Conservation (phyloP, 208 protist genomes). For the Vickermania spadyakhi region DNA sequence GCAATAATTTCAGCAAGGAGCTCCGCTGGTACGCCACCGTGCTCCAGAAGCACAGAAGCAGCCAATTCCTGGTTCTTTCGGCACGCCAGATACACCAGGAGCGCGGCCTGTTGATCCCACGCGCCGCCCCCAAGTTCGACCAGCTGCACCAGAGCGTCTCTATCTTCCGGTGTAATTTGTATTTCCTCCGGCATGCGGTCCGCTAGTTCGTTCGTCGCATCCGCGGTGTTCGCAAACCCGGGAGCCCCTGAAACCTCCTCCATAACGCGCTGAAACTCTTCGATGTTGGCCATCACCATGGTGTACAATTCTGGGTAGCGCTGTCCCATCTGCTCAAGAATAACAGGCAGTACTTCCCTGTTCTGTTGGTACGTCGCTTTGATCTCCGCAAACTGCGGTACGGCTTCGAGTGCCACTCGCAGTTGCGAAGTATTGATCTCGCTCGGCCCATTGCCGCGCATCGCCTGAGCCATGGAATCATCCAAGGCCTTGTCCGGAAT, state of each 20-base stretch:
- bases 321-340: constrained; percentile 58
- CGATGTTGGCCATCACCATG: constrained; percentile 48
- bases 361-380: constrained; percentile 49
- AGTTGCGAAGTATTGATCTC: constrained; percentile 14
- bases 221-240: not conserved
- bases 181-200: constrained; percentile 15
- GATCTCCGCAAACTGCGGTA: constrained; percentile 74
- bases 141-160: constrained; percentile 40
- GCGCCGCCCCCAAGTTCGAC: constrained; percentile 66
- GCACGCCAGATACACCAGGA: constrained; percentile 60
- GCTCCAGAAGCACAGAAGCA: constrained; percentile 66
- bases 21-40: constrained; percentile 44
- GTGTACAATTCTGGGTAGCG: constrained; percentile 59
- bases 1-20: constrained; percentile 26
- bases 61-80: constrained; percentile 68
- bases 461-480: constrained; percentile 6
- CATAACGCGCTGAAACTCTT: constrained; percentile 71
- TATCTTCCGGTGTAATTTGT: constrained; percentile 37
- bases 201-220: constrained; percentile 8
- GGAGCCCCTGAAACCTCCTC: constrained; percentile 15
- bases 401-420: constrained; percentile 31
- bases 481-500: constrained; percentile 43
- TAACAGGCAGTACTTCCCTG: constrained; percentile 32
- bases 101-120: constrained; percentile 63
- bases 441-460: not conserved